phyloP scores from a whole-genome alignment of 768 basidiomycete species.

The Tylopilus vinaceipallidus region DNA sequence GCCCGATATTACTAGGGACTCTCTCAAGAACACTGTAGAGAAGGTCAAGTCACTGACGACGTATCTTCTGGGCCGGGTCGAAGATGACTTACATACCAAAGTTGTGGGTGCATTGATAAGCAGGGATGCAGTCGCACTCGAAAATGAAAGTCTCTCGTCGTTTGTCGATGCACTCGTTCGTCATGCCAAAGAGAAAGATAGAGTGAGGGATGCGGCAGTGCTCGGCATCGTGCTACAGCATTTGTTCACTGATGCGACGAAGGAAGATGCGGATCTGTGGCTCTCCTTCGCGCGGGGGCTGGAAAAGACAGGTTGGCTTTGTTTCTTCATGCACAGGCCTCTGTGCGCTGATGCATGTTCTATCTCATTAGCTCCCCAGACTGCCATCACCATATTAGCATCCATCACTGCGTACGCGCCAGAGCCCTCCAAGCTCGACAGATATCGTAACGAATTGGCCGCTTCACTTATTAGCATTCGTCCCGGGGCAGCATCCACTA shows the following conservation, averaged over 20 bases:
- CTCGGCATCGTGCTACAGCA: slow-evolving; percentile 61
- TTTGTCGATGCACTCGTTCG: slow-evolving; percentile 36
- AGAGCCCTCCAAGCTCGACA: slow-evolving; percentile 70
- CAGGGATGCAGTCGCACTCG: slow-evolving; percentile 21
- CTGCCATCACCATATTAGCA: slow-evolving; percentile 62
- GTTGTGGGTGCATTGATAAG: slow-evolving; percentile 37
- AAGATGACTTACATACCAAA: slow-evolving; percentile 48
- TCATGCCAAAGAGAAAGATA: slow-evolving; percentile 38
- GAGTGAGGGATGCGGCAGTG: slow-evolving; percentile 54
- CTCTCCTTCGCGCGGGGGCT: slow-evolving; percentile 62
- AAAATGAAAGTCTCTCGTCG: slow-evolving; percentile 23
- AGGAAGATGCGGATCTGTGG: slow-evolving; percentile 76
- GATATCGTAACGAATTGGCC: slow-evolving; percentile 88
- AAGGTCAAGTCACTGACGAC: slow-evolving; percentile 54
- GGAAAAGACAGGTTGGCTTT: slow-evolving; percentile 53
- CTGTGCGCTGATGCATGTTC: not conserved
- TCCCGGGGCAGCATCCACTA: slow-evolving; percentile 56
- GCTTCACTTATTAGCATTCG: slow-evolving; percentile 71
- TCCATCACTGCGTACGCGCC: slow-evolving; percentile 60
- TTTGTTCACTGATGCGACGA: slow-evolving; percentile 55
- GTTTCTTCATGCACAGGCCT: not conserved
- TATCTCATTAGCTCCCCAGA: slow-evolving; percentile 56
- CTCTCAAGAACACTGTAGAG: slow-evolving; percentile 37
- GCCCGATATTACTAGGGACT: slow-evolving; percentile 13
- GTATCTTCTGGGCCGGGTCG: slow-evolving; percentile 55